These are phyloP conservation scores for Carex arenaria DNA, from an alignment of 202 grass and related monocot genomes.

Conservation along the genomic window DNA sequence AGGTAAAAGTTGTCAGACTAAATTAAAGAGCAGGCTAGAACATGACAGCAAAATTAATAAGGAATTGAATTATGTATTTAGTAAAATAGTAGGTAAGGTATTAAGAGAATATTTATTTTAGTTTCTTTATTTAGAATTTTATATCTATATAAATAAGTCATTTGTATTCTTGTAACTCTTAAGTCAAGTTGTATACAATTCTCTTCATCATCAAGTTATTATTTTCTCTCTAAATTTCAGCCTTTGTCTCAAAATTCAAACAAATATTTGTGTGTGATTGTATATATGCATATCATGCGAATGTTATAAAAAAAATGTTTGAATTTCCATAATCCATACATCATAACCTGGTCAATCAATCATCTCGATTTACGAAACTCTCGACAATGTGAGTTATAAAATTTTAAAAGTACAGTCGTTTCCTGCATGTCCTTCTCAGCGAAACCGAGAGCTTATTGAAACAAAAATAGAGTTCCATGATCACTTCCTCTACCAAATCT, in stretches of 20 bases:
- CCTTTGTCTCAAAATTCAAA: no score
- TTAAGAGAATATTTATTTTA: no score
- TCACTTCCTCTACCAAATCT: conserved; percentile 55
- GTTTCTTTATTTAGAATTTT: no score
- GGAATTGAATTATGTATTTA: no score
- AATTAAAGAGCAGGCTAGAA: no score
- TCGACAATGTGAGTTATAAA: not conserved
- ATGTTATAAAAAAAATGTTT: not conserved
- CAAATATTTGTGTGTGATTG: not conserved
- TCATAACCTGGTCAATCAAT: not conserved
- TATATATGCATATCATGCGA: not conserved
- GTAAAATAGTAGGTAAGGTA: no score
- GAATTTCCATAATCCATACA: not conserved
- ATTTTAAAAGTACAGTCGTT: conserved; percentile 48
- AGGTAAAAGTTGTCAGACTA: no score
- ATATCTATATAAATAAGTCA: no score
- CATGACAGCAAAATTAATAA: no score
- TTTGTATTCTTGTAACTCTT: no score
- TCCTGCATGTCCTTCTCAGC: conserved; percentile 37
- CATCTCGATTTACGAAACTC: not conserved
- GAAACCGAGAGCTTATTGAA: conserved; percentile 14
- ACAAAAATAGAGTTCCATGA: conserved; percentile 36
- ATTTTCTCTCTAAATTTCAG: not conserved
- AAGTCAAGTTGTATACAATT: no score
- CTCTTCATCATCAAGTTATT: no score